Base-by-base conservation (phyloP, 2,329 filamentous ascomycete genomes). In the Taxawa tesnikishii region DNA sequence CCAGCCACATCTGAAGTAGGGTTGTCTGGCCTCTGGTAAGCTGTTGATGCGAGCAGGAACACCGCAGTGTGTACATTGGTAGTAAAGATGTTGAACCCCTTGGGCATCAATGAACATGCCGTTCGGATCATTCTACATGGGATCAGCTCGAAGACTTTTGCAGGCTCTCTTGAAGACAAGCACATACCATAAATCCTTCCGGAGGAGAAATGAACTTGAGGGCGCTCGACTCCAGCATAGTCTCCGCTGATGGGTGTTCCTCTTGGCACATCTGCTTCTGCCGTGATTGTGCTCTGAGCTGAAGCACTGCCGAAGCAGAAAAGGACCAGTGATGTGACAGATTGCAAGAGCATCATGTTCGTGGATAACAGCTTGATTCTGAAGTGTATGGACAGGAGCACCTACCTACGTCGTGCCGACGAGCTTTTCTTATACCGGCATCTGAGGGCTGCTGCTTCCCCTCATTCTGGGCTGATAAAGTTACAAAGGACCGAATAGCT, bases 81-180 rank as follows among this genome's bases (percentile, higher is more conserved):
- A 80, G 51, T 79, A 79, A 2, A 77, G 42, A 46, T 79, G 75
- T 51, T 69, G 80, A 0, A 60, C 58, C 4, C 70, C 72, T 33
- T 72, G 59, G 3, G 52, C 58, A 39, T 76, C 71, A 5, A 65
- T 48, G 38, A 76, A 74, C 56, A 75, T 63, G 43, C 75, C 75
- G 51, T 79, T 79, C 1, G 74, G 73, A 42, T 79, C 75, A 39
- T 75, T 76, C 61, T 24, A 70, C 67, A n/a, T 15, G 8, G 2
- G n/a, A n/a, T n/a, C n/a, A 3, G 26, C 8, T 8, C 13, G 13
- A 14, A 40, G 65, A 68, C 26, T 55, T 41, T 19, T 56, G 40
- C 3, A 29, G n/a, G 14, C 9, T 14, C 3, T 10, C 15, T 4
- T 4, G 1, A 29, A 24, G 14, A 19, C n/a, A 15, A 16, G 5